A percentile compares a stretch with the other conserved stretches of the same genome.
phyloP scores from a whole-genome alignment of 208 protist species.

The Wallacemonas sp. region DNA sequence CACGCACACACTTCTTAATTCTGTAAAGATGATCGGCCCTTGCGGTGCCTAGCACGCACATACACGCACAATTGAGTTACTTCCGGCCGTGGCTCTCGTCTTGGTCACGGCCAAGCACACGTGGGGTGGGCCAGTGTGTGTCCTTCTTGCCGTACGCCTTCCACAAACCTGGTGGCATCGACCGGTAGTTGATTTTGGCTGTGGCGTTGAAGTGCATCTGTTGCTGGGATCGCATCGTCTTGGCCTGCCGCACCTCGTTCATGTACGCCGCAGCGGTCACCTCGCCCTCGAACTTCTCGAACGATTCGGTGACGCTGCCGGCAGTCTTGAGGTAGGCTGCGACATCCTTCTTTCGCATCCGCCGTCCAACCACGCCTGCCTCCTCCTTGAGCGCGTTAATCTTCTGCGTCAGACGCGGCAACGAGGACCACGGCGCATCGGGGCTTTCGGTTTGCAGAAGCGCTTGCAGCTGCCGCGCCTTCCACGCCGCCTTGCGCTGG shows the following conservation, averaged over 20 bases:
- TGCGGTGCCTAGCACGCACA: no score
- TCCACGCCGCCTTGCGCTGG: slow-evolving; percentile 56
- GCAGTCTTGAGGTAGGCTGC: slow-evolving; percentile 68
- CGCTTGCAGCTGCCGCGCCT: slow-evolving; percentile 47
- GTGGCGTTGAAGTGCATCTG: slow-evolving; percentile 92
- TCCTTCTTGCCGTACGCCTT: slow-evolving; percentile 81
- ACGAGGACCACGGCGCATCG: slow-evolving; percentile 65
- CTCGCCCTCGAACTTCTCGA: slow-evolving; percentile 87
- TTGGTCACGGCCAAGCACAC: slow-evolving; percentile 51
- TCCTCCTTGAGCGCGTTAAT: slow-evolving; percentile 41
- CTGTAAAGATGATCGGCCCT: no score
- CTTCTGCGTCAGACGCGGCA: slow-evolving; percentile 34
- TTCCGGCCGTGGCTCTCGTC: slow-evolving; percentile 43
- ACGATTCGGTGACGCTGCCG: slow-evolving; percentile 68
- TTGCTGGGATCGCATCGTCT: slow-evolving; percentile 78
- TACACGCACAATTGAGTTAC: not conserved
- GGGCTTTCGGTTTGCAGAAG: slow-evolving; percentile 49
- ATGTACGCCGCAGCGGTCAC: slow-evolving; percentile 80
- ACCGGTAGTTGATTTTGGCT: slow-evolving; percentile 87
- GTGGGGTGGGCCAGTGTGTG: slow-evolving; percentile 73
- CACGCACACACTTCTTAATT: no score
- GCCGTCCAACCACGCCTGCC: slow-evolving; percentile 34
- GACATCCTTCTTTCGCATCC: slow-evolving; percentile 73
- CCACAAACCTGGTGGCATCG: slow-evolving; percentile 86
- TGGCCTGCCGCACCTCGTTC: slow-evolving; percentile 75